Conservation (phyloP, 2,329 filamentous ascomycete species). For the Domatiomyces globalis region DNA sequence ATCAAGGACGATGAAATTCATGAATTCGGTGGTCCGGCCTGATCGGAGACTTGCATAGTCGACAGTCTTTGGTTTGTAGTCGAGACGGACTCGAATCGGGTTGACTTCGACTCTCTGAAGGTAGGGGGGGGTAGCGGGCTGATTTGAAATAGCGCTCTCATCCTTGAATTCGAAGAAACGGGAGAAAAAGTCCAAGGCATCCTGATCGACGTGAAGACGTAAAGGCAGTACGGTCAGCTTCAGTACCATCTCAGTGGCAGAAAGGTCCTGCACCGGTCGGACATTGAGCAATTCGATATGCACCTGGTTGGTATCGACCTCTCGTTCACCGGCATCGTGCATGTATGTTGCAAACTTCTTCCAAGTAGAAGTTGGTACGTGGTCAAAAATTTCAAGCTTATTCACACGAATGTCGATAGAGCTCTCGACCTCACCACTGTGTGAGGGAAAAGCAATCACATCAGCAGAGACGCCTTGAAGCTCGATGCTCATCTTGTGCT, state of each 20-base stretch:
- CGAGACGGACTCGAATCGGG: constrained; percentile 67
- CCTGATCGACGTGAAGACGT: constrained; percentile 88
- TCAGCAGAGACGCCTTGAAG: constrained; percentile 72
- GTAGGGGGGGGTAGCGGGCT: constrained; percentile 64
- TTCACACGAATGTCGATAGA: constrained; percentile 71
- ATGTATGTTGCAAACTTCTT: constrained; percentile 95
- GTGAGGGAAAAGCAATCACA: constrained; percentile 63
- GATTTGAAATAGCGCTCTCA: constrained; percentile 42
- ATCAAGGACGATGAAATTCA: constrained; percentile 94
- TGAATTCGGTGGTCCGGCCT: constrained; percentile 90
- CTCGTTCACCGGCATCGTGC: constrained; percentile 69
- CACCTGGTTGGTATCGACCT: constrained; percentile 77
- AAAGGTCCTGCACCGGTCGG: constrained; percentile 66
- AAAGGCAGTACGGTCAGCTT: constrained; percentile 67
- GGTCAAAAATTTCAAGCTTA: constrained; percentile 82
- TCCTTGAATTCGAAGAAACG: constrained; percentile 98
- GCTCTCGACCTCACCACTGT: constrained; percentile 66
- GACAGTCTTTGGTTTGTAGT: constrained; percentile 97
- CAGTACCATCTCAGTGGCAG: constrained; percentile 78
- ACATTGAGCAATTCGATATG: constrained; percentile 81
- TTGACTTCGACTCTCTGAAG: constrained; percentile 81
- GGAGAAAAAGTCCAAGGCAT: constrained; percentile 91
- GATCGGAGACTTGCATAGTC: constrained; percentile 88
- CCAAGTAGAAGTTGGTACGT: constrained; percentile 91
- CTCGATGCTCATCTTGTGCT: constrained; percentile 93